A percentile compares a stretch with the other conserved stretches of the same genome.
These are phyloP conservation scores for Noccaea caerulescens DNA, from an alignment of 345 rosid genomes.

Conservation along the genomic window DNA sequence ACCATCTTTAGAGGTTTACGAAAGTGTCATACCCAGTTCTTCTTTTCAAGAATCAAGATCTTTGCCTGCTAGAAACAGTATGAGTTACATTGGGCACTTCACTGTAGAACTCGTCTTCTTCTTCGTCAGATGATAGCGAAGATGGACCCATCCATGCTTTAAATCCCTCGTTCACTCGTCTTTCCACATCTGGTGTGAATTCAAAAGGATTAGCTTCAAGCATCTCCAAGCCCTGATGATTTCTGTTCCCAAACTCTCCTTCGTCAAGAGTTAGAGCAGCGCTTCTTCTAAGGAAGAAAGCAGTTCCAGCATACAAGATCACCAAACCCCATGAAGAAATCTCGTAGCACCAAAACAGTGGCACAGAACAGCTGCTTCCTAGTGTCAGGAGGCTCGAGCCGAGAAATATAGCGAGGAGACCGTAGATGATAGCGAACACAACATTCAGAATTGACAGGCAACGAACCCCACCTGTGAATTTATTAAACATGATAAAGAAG, in stretches of 20 bases:
- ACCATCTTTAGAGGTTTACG: constrained; percentile 19
- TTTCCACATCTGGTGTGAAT: constrained; percentile 79
- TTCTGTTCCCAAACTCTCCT: constrained; percentile 62
- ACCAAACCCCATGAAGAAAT: constrained; percentile 84
- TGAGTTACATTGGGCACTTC: constrained; percentile 51
- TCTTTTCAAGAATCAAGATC: constrained; percentile 43
- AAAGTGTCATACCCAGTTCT: constrained; percentile 12
- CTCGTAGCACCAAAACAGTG: constrained; percentile 97
- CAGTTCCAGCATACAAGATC: constrained; percentile 70
- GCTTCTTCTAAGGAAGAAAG: constrained; percentile 74
- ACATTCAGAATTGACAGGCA: constrained; percentile 77
- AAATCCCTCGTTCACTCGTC: constrained; percentile 82
- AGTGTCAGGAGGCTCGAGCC: constrained; percentile 92
- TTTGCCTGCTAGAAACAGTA: constrained; percentile 52
- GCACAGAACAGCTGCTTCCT: constrained; percentile 86
- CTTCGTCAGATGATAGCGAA: constrained; percentile 84
- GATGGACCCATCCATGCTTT: constrained; percentile 96
- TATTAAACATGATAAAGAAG: constrained; percentile 22
- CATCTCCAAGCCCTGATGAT: constrained; percentile 80
- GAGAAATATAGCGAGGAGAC: constrained; percentile 82
- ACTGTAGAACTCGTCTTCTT: constrained; percentile 64
- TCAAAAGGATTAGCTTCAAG: constrained; percentile 73
- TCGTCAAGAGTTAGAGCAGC: constrained; percentile 71
- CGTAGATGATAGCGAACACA: constrained; percentile 71
- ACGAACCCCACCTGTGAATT: constrained; percentile 78